Base-by-base conservation (phyloP, 352 stramenopile genomes). In the Pythium chondricola region DNA sequence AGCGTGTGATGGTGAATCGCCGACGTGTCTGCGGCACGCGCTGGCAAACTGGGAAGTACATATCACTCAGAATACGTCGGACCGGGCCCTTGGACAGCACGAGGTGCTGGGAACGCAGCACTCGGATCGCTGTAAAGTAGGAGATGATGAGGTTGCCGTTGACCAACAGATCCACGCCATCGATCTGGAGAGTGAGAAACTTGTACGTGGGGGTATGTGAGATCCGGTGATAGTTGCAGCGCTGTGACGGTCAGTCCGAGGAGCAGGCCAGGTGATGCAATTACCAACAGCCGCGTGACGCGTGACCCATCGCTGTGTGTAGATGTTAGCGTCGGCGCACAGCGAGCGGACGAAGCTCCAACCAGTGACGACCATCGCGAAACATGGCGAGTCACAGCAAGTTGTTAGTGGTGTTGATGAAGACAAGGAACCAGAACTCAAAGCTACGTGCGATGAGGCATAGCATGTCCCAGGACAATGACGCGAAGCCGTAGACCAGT, bases 381-480 rank as follows among this genome's bases (percentile, higher is more conserved):
- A 16, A 14, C 22, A 4, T 3, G 26, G 47, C 13, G 27, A 7
- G 21, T 53, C 29, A 48, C 20, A 33, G n/a, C 2, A 37, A 16
- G 4, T 18, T 25, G 48, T 48, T 56, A 25, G 33, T 20, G 6
- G 22, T 10, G 38, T 56, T 56, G 13, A 56, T 18, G 4, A 24
- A n/a, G 6, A 43, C 21, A 3, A 56, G 29, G 22, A 48, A 56
- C 38, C 38, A 41, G 17, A 56, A 56, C 20, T 48, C 38, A 13
- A 56, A 54, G 14, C 25, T 41, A 14, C 10, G 7, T 3, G 33
- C 5, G 18, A 54, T 3, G 9, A 45, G 49, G 7, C 17, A 11
- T 14, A 58, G 42, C 35, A 58, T 42, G 20, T 58, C 51, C 43
- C 51, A 58, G 18, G 51, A 58, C 3, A 58, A 29, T n/a, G 51